Evolutionary conservation across 371 early-diverging fungal species (phyloP), one percentile per base, ranked within the genome.

Genomic region (Chytridium lagenaria): DNA sequence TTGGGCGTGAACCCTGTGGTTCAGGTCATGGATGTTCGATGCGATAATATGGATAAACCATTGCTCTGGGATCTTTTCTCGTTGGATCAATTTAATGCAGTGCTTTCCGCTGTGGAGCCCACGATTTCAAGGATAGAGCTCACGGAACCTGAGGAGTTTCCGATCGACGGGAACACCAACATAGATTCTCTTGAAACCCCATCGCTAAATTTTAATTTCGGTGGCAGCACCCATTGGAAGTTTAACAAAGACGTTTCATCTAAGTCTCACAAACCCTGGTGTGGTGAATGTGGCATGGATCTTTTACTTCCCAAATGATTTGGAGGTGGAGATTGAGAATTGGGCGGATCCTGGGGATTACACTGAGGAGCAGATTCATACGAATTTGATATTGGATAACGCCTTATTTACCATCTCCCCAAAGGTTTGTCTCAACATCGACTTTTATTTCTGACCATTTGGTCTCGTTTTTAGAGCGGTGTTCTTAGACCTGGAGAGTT

Each of bases 341-440:
- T 84, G 85, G 85, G 85, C 85, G 1, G 85, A 84, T 69, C 85
- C 85, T 15, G 85, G 85, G 7, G 80, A 84, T 72, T 82, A 80
- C 68, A 82, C 80, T 12, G 85, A 84, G 37, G 83, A 84, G 51
- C 85, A 84, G 57, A 49, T 81, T 15, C 80, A 80, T 31, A 76
- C 78, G 31, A 83, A 81, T 57, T 64, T 82, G 68, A 84, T 84
- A 39, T 51, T 82, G 12, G 85, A 84, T 64, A 84, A 84, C 64
- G 70, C 52, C 19, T 40, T 84, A 23, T 84, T 84, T 59, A 34
- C 70, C 1, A 75, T 84, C 12, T 34, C 64, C 5, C 85, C 85
- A 30, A 84, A 81, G 72, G 75, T 77, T 23, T 5, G 69, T 33
- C 22, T 49, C n/a, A n/a, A 55, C 44, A 38, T 28, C 33, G 39